Conservation (phyloP, 2,329 filamentous ascomycete species). For the Hirsutella rhossiliensis region DNA sequence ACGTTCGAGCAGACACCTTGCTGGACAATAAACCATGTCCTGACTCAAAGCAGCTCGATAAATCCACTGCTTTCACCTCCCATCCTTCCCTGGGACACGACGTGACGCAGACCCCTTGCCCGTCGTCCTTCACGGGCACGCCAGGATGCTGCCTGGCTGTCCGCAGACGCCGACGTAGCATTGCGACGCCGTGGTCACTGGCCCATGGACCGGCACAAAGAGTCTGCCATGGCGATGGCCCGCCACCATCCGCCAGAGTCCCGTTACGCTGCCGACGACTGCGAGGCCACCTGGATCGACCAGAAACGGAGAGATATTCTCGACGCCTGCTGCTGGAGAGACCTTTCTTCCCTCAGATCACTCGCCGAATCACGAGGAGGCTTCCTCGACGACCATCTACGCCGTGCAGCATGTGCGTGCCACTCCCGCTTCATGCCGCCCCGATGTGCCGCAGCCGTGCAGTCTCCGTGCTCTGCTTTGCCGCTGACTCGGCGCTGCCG, state of each 20-base stretch:
- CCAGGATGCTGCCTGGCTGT: neutral
- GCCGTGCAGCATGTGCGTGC: slow-evolving; percentile 65
- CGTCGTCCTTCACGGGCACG: neutral
- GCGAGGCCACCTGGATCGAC: slow-evolving; percentile 3
- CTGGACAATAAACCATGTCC: no score
- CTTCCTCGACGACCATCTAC: slow-evolving; percentile 53
- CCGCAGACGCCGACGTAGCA: neutral
- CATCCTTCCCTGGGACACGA: neutral
- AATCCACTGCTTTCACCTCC: no score
- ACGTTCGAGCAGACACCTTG: no score
- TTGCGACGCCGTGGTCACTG: neutral
- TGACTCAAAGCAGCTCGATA: no score
- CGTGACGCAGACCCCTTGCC: no score
- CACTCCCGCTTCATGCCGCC: slow-evolving; percentile 23
- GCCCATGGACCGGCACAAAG: slow-evolving; percentile 7
- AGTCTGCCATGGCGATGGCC: slow-evolving; percentile 3
- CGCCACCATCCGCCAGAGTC: neutral
- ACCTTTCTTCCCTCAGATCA: slow-evolving; percentile 41
- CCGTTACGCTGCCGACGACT: slow-evolving; percentile 1
- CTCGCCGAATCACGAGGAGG: slow-evolving; percentile 55
- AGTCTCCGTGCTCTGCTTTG: neutral
- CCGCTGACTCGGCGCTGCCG: no score
- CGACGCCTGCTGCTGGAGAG: slow-evolving; percentile 45
- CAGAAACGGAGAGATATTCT: slow-evolving; percentile 29
- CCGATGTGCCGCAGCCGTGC: neutral